These are phyloP conservation scores for Fusarium gaditjirri DNA, from an alignment of 2,329 filamentous ascomycete species.

Conservation along the genomic window DNA sequence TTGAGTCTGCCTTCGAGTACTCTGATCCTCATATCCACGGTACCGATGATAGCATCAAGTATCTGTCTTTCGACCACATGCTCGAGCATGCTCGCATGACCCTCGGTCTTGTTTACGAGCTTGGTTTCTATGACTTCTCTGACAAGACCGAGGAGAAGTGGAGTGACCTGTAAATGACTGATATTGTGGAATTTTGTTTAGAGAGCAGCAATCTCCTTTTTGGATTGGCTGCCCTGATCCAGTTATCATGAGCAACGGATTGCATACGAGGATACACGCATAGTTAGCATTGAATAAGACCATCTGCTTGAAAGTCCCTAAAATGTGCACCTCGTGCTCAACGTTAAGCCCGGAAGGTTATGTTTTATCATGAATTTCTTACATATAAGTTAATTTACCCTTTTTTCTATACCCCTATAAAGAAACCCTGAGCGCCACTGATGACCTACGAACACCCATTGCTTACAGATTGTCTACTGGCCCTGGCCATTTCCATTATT, in stretches of 20 bases:
- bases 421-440: slow-evolving; percentile 27
- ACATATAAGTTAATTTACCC: not conserved
- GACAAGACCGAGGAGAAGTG: slow-evolving; percentile 48
- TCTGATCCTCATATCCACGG: slow-evolving; percentile 76
- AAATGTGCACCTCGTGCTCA: not conserved
- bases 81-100: slow-evolving; percentile 89
- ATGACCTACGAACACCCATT: slow-evolving; percentile 11
- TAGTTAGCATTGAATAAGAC: slow-evolving; percentile 1
- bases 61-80: slow-evolving; percentile 88
- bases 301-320: not conserved
- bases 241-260: slow-evolving; percentile 23
- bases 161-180: slow-evolving; percentile 50
- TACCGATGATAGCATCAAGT: slow-evolving; percentile 76
- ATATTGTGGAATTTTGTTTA: not conserved
- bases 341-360: not conserved
- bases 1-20: slow-evolving; percentile 76
- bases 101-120: slow-evolving; percentile 83
- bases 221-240: not conserved
- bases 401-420: slow-evolving; percentile 35
- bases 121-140: slow-evolving; percentile 79
- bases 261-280: slow-evolving; percentile 24
- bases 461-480: slow-evolving; percentile 27
- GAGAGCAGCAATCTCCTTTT: not conserved
- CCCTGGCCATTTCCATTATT: slow-evolving; percentile 42
- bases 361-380: slow-evolving; percentile 16